A percentile compares a stretch with the other conserved stretches of the same genome.
Conservation (phyloP, 352 stramenopile genomes). For the Thraustotheca clavata region DNA sequence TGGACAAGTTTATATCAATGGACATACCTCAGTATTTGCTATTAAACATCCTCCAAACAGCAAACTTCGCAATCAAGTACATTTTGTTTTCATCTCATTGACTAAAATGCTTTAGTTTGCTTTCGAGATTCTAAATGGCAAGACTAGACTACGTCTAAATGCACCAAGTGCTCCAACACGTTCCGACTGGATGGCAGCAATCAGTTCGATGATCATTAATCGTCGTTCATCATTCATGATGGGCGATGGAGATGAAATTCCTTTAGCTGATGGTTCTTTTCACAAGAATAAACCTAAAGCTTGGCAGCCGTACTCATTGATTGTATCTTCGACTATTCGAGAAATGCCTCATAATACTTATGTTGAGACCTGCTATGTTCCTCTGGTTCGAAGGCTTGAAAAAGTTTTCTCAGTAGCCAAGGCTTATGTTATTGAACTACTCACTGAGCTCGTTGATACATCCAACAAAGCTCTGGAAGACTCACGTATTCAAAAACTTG, state of each 20-base stretch:
- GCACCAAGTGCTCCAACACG: conserved; percentile 49
- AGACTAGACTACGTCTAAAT: conserved; percentile 60
- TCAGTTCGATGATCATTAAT: conserved; percentile 71
- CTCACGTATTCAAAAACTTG: neutral
- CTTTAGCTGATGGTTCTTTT: neutral
- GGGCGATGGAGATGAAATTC: conserved; percentile 37
- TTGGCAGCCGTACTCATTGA: conserved; percentile 70
- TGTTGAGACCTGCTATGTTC: conserved; percentile 25
- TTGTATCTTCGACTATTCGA: conserved; percentile 65
- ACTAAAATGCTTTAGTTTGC: conserved; percentile 37
- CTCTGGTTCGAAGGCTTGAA: conserved; percentile 22
- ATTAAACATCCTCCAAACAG: neutral
- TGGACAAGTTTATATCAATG: conserved; percentile 57
- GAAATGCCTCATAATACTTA: conserved; percentile 32
- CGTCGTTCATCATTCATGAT: conserved; percentile 40
- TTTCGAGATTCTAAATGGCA: conserved; percentile 70
- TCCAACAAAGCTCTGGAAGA: neutral
- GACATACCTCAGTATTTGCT: conserved; percentile 49
- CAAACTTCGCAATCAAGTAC: neutral
- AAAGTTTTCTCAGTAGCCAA: conserved; percentile 33
- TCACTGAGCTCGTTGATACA: conserved; percentile 54
- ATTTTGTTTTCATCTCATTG: neutral
- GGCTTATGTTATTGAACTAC: conserved; percentile 47
- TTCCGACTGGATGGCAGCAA: conserved; percentile 55
- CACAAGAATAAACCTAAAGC: conserved; percentile 18